Conservation (phyloP, 1,139 yeast genomes). For the Eremothecium cymbalariae region DNA sequence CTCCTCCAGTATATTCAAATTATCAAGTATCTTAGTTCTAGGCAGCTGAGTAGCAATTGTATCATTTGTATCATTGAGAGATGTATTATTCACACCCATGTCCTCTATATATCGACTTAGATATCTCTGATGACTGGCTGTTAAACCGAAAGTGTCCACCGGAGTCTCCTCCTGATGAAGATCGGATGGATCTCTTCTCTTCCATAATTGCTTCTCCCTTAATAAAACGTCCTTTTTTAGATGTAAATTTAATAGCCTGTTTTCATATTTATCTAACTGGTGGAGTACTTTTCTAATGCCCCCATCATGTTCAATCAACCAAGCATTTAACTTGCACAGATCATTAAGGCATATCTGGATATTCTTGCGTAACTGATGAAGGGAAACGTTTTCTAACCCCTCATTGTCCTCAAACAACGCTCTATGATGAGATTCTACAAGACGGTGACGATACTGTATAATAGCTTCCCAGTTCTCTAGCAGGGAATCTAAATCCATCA, state of each 20-base stretch:
- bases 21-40: constrained; percentile 8
- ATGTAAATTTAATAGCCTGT: constrained; percentile 13
- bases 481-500: constrained; percentile 22
- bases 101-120: constrained; percentile 22
- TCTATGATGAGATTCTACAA: constrained; percentile 18
- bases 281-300: constrained; percentile 20
- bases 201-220: constrained; percentile 16
- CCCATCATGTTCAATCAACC: constrained; percentile 24
- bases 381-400: constrained; percentile 13
- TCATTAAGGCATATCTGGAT: constrained; percentile 26
- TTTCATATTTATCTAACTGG: constrained; percentile 11
- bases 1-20: constrained; percentile 13
- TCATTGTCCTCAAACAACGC: constrained; percentile 16
- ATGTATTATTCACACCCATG: constrained; percentile 22
- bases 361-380: constrained; percentile 19
- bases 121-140: constrained; percentile 16
- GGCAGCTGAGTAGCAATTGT: constrained; percentile 1
- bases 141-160: constrained; percentile 11
- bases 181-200: not conserved
- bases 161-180: constrained; percentile 2
- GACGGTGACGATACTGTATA: constrained; percentile 14
- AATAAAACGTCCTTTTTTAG: constrained; percentile 10
- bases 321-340: constrained; percentile 20
- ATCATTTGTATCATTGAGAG: constrained; percentile 12
- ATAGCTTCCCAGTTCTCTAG: constrained; percentile 21